Percentiles rank a stretch among this genome's conserved stretches.
phyloP scores from a whole-genome alignment of 129 eudicot genomes.

The Daucus carota region DH1_v3.0 NC_030384.2:39275001-39275500 shows the following conservation, averaged over 20 bases:
- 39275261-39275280: neutral
- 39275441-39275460: conserved; percentile 2
- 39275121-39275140: neutral
- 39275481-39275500: conserved; percentile 5
- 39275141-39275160: neutral
- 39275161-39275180: conserved; percentile 4
- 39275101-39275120: conserved; percentile 3
- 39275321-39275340: conserved; percentile 4
- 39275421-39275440: neutral
- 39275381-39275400: neutral
- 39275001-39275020: too few species aligned
- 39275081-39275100: neutral
- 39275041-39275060: too few species aligned
- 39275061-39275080: too few species aligned
- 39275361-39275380: neutral
- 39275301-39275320: neutral
- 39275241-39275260: neutral
- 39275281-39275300: neutral
- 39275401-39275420: neutral
- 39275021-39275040: too few species aligned
- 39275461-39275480: conserved; percentile 8
- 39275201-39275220: neutral
- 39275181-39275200: neutral
- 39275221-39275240: neutral
- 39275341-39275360: neutral